phyloP scores from a whole-genome alignment of 306 rosid genomes.

The Chamaecrista fasciculata region DNA sequence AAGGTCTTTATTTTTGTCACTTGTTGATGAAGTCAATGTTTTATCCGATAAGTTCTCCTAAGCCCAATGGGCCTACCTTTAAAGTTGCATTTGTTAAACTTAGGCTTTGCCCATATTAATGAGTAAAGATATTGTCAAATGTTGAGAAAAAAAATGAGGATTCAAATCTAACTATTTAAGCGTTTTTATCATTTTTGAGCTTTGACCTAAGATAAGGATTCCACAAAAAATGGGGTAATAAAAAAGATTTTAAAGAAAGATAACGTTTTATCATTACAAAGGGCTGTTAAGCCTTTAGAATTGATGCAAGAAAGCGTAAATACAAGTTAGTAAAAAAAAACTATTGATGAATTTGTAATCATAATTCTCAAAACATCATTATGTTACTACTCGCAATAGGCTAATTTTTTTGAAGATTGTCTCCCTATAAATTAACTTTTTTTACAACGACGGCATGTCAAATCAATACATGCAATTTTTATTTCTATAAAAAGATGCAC shows the following conservation, averaged over 20 bases:
- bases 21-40: not conserved
- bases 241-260: not conserved
- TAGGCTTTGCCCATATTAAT: not conserved
- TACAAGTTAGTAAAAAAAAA: not conserved
- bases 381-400: not conserved
- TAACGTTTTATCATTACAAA: not conserved
- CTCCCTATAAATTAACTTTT: not conserved
- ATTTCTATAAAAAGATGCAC: no score
- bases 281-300: not conserved
- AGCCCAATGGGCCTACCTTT: conserved; percentile 23
- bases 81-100: not conserved
- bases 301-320: not conserved
- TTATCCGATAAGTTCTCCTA: not conserved
- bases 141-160: no score
- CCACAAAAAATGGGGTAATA: not conserved
- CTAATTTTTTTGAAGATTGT: not conserved
- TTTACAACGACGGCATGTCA: no score
- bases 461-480: no score
- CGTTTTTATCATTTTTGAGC: not conserved
- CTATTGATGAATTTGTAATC: not conserved
- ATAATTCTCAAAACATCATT: no score
- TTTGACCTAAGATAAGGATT: not conserved
- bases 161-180: not conserved
- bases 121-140: no score
- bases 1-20: not conserved